A percentile compares a stretch with the other conserved stretches of the same genome.
Conservation (phyloP, 208 protist species). For the Crithidia expoeki region DNA sequence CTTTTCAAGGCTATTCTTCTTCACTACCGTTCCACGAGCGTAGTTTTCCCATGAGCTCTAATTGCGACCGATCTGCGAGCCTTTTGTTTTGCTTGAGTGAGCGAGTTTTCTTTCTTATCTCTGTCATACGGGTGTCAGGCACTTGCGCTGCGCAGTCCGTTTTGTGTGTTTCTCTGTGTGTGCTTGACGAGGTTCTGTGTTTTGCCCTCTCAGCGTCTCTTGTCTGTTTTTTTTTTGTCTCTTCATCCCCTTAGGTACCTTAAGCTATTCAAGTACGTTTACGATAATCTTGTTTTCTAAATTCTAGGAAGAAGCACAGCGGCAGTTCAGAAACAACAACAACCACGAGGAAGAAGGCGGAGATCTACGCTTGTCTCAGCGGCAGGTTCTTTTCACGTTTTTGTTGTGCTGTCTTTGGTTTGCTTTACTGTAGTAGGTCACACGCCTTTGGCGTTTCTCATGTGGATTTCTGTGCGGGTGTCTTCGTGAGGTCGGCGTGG, state of each 20-base stretch:
- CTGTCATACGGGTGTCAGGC: neutral
- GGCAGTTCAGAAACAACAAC: neutral
- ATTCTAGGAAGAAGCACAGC: slow-evolving; percentile 12
- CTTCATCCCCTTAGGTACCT: slow-evolving; percentile 16
- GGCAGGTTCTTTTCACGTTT: slow-evolving; percentile 6
- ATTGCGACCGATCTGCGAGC: too few relatives aligned
- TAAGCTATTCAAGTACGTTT: neutral
- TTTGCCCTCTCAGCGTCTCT: neutral
- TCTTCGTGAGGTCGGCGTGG: neutral
- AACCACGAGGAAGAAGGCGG: neutral
- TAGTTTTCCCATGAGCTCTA: too few relatives aligned
- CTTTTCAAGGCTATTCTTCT: too few relatives aligned
- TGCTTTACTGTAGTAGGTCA: slow-evolving; percentile 20
- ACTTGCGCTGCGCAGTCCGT: neutral
- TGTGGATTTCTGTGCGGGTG: slow-evolving; percentile 1
- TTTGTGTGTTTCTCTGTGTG: slow-evolving; percentile 1
- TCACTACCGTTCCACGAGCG: too few relatives aligned
- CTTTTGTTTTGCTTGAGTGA: neutral
- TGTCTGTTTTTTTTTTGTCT: slow-evolving; percentile 20
- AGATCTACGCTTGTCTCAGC: neutral
- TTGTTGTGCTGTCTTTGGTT: neutral
- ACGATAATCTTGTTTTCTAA: slow-evolving; percentile 9
- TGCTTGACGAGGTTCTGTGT: neutral
- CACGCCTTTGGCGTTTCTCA: slow-evolving; percentile 6
- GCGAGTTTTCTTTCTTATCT: slow-evolving; percentile 16